Evolutionary conservation across 306 rosid species (phyloP), one percentile per base, ranked within the genome.

Genomic region (Corylus americana): DNA sequence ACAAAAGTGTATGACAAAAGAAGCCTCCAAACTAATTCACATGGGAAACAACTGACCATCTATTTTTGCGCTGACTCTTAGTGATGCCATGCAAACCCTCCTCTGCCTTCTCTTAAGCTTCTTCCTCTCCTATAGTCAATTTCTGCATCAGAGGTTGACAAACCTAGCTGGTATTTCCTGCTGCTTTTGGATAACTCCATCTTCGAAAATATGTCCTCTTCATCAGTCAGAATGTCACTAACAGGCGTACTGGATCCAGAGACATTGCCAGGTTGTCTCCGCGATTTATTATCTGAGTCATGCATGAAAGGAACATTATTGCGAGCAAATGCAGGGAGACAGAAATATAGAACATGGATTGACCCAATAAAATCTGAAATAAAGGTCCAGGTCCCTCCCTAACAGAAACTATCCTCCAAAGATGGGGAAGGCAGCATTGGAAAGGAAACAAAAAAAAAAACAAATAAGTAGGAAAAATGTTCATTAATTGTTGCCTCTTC

Each of bases 71-170:
- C 78, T 81, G 84, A 84, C 78, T 83, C 88, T 83, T 70, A 82
- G 81, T 81, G 84, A 80, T 84, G 90, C 97, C 97, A 90, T 73
- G 77, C 77, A 78, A 82, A 86, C 79, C 81, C 85, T 82, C 87
- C 88, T 89, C 87, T 91, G 79, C 87, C 75, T 83, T 90, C 97
- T 74, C 91, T 85, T 73, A 87, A 82, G 94, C 94, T 91, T 87
- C 98, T 91, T 67, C 98, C 94, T 85, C 98, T 86, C 78, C 99
- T 87, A 79, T 96, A 96, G 85, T 96, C 99, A 77, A 96, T 80
- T 88, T 96, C 98, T 10, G 99, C 99, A 81, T 96, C 99, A 12
- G 99, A 96, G 88, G 96, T 86, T 7, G 99, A 95, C 53, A 84
- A 79, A 11, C 97, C 97, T 86, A 88, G 78, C 74, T 78, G 90